Conservation (phyloP, 495 filamentous ascomycete genomes). For the Aspergillus diversus region DNA sequence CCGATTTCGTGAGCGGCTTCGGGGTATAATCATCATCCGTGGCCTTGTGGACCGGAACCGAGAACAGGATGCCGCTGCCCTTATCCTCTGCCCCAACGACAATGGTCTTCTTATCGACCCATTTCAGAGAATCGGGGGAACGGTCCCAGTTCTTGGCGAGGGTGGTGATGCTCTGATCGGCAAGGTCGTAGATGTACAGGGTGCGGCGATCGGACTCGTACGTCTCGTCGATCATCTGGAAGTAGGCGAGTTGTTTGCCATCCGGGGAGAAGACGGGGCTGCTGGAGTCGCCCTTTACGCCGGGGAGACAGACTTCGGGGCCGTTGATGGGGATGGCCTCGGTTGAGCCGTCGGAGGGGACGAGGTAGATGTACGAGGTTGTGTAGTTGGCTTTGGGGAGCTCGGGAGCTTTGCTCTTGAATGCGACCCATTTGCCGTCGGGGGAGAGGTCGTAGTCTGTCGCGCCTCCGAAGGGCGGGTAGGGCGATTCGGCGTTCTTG, state of each 20-base stretch:
- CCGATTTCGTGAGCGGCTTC: conserved; percentile 36
- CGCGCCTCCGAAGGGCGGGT: conserved; percentile 44
- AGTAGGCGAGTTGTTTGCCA: conserved; percentile 40
- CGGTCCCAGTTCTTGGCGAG: conserved; percentile 46
- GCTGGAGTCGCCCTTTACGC: conserved; percentile 38
- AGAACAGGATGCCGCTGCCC: conserved; percentile 36
- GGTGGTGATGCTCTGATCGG: conserved; percentile 32
- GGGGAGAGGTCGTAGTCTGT: conserved; percentile 48
- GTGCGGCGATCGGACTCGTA: conserved; percentile 44
- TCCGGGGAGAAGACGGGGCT: conserved; percentile 44
- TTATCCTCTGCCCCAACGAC: conserved; percentile 37
- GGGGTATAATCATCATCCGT: conserved; percentile 34
- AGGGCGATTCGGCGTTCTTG: conserved; percentile 50
- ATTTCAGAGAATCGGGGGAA: conserved; percentile 39
- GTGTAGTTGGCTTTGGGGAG: conserved; percentile 43
- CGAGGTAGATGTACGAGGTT: conserved; percentile 44
- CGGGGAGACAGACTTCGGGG: conserved; percentile 31
- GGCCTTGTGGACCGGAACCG: conserved; percentile 32
- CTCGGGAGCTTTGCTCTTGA: conserved; percentile 49
- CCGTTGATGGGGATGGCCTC: conserved; percentile 40
- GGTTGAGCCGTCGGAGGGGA: conserved; percentile 40
- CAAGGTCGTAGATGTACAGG: conserved; percentile 39
- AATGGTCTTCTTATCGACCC: conserved; percentile 39
- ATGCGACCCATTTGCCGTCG: conserved; percentile 44
- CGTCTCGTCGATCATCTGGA: conserved; percentile 42